Evolutionary conservation across 805 yeast species (phyloP).

Genomic region (Zygoascus bituminiphila): DNA sequence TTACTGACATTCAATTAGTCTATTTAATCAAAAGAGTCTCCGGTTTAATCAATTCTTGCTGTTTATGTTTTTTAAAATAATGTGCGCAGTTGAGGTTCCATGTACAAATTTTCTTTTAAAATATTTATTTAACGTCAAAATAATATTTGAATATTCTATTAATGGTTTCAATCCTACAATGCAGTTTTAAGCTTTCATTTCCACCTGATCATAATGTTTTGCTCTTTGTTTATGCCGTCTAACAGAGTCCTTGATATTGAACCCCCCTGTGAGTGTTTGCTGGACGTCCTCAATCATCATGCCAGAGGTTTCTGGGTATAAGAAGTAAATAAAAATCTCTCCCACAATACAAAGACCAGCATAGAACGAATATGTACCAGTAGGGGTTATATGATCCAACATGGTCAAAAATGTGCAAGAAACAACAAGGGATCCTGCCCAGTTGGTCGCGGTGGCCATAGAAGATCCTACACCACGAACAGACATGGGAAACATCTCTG

Average conservation of each 20-base stretch:
- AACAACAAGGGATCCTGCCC: conserved; percentile 89
- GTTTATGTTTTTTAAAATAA: no score
- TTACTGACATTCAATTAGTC: not conserved
- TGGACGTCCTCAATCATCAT: conserved; percentile 89
- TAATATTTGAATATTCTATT: no score
- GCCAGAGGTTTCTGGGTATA: conserved; percentile 88
- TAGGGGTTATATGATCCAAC: conserved; percentile 83
- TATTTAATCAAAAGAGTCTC: not conserved
- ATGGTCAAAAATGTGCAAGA: conserved; percentile 88
- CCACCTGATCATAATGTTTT: conserved; percentile 6
- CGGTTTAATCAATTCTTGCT: not conserved
- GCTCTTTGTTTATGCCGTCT: conserved; percentile 43
- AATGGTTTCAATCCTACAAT: no score
- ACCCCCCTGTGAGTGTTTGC: conserved; percentile 70
- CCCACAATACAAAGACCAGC: conserved; percentile 73
- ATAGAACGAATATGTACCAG: conserved; percentile 87
- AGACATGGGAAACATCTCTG: conserved; percentile 86
- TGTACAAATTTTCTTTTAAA: no score
- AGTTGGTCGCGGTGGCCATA: conserved; percentile 82
- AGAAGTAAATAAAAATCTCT: conserved; percentile 65
- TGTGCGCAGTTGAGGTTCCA: no score
- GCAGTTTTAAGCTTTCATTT: not conserved
- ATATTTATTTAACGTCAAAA: no score
- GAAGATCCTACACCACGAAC: conserved; percentile 91
- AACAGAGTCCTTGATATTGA: conserved; percentile 64